These are phyloP conservation scores for Gracilariopsis chorda DNA, from an alignment of 23 red algal genomes.

Conservation along the genomic window DNA sequence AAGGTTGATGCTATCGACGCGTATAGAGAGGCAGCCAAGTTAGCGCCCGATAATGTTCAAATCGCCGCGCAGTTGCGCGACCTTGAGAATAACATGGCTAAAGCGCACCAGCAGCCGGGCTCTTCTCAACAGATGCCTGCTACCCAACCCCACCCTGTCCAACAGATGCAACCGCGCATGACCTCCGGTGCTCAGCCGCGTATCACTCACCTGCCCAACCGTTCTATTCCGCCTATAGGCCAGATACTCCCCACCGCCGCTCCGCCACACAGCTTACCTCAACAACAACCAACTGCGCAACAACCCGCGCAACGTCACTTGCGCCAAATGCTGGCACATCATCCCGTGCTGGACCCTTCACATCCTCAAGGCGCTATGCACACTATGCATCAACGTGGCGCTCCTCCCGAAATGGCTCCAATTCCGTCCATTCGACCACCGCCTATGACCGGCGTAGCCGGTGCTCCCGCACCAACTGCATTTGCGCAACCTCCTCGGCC, in stretches of 20 bases:
- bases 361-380: background rate
- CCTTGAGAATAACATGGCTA: slow-evolving; percentile 5
- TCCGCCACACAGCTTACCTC: background rate
- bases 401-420: background rate
- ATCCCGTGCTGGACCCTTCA: too few relatives aligned
- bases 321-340: background rate
- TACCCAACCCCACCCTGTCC: background rate
- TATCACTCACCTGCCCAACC: background rate
- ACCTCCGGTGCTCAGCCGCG: background rate
- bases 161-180: slow-evolving; percentile 1
- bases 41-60: slow-evolving; percentile 74
- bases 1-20: slow-evolving; percentile 84
- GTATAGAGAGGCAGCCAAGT: slow-evolving; percentile 73
- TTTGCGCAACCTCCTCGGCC: background rate
- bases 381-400: background rate
- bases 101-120: background rate
- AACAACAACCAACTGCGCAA: background rate
- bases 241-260: background rate
- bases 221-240: background rate
- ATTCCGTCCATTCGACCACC: slow-evolving; percentile 1
- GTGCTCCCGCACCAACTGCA: background rate
- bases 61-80: slow-evolving; percentile 50
- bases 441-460: background rate
- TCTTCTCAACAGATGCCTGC: background rate
- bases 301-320: background rate